Percentiles rank a stretch among this genome's conserved stretches.
These are phyloP conservation scores for Pseudozyma sp. DNA, from an alignment of 1,284 basidiomycete genomes.

Conservation along the genomic window DNA sequence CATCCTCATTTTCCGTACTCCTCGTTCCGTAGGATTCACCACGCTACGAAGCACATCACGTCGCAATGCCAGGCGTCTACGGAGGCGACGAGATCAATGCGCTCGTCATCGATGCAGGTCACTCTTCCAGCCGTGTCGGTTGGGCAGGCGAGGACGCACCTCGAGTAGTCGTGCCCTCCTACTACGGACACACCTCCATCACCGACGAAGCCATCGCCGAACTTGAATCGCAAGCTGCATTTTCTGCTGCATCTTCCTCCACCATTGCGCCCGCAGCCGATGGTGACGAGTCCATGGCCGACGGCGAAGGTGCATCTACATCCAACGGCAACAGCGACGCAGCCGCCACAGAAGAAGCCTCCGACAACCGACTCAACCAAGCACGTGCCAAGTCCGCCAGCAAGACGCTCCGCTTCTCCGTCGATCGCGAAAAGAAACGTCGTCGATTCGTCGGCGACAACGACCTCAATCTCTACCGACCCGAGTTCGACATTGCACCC, in stretches of 20 bases:
- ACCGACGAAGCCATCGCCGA: conserved; percentile 67
- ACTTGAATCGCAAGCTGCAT: conserved; percentile 42
- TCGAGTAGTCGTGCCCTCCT: conserved; percentile 88
- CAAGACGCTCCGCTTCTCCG: conserved; percentile 37
- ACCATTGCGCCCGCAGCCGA: conserved; percentile 19
- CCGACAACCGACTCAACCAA: conserved; percentile 40
- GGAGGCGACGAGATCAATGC: conserved; percentile 87
- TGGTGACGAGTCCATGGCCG: conserved; percentile 33
- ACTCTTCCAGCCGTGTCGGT: conserved; percentile 88
- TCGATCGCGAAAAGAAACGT: conserved; percentile 73
- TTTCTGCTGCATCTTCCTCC: conserved; percentile 15
- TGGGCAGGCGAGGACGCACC: conserved; percentile 94
- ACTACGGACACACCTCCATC: conserved; percentile 79
- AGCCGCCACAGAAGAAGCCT: conserved; percentile 26
- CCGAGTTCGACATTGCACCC: conserved; percentile 85
- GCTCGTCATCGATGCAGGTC: conserved; percentile 92
- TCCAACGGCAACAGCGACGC: conserved; percentile 21
- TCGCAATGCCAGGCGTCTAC: conserved; percentile 65
- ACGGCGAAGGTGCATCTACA: conserved; percentile 19
- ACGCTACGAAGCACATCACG: not conserved
- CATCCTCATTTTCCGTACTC: not conserved
- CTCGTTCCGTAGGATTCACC: not conserved
- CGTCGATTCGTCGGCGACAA: conserved; percentile 82
- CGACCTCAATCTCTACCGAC: conserved; percentile 90
- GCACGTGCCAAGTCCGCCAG: conserved; percentile 36